A percentile compares a stretch with the other conserved stretches of the same genome.
Evolutionary conservation across 495 filamentous ascomycete species (phyloP).

Genomic region (Hyaloscypha finlandica): DNA sequence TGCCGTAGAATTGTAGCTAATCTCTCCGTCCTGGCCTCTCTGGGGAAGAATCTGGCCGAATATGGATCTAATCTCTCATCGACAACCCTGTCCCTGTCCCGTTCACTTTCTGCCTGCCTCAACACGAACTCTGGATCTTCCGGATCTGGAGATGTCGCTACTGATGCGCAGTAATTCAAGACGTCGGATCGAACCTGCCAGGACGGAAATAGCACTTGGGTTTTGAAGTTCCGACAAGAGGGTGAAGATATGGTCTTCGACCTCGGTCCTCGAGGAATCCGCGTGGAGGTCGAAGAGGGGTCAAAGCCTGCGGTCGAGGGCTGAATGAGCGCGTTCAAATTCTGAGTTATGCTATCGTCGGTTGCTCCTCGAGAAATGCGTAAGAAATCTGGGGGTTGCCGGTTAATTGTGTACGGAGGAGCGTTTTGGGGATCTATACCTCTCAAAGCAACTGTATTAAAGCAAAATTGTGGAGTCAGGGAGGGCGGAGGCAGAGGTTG

Average conservation of each 20-base stretch:
- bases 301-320: conserved; percentile 75
- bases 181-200: conserved; percentile 88
- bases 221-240: conserved; percentile 71
- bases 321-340: conserved; percentile 86
- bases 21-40: conserved; percentile 80
- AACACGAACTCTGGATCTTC: conserved; percentile 79
- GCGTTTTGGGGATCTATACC: conserved; percentile 49
- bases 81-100: conserved; percentile 72
- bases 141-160: conserved; percentile 85
- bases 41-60: conserved; percentile 78
- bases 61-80: conserved; percentile 94
- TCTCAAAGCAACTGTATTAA: conserved; percentile 80
- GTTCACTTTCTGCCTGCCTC: conserved; percentile 68
- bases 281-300: conserved; percentile 67
- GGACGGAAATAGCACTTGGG: conserved; percentile 79
- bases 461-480: conserved; percentile 90
- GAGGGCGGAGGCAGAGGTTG: conserved; percentile 57
- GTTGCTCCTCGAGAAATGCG: conserved; percentile 80
- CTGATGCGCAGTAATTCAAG: conserved; percentile 84
- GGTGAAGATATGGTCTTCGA: conserved; percentile 55
- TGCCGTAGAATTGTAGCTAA: conserved; percentile 77
- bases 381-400: conserved; percentile 73
- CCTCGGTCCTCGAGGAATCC: conserved; percentile 50
- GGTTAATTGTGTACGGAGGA: too few species aligned
- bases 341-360: conserved; percentile 91